Evolutionary conservation across 306 rosid species (phyloP).

Genomic region (Cyamopsis tetragonoloba): DNA sequence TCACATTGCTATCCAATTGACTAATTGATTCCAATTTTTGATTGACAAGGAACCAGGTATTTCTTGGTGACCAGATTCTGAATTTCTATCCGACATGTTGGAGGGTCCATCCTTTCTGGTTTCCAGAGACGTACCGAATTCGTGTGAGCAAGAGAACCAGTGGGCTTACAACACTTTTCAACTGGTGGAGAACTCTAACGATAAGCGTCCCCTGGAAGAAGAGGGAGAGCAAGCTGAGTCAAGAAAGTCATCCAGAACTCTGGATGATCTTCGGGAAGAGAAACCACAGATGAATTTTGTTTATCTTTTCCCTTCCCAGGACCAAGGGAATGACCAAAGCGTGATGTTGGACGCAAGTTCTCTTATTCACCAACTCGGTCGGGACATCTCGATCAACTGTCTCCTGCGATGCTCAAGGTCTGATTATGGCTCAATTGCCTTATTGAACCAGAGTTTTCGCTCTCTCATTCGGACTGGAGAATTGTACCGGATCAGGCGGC

Average conservation of each 20-base stretch:
- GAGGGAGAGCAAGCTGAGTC: constrained; percentile 8
- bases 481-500: constrained; percentile 48
- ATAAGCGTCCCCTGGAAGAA: constrained; percentile 36
- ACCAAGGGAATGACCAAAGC: constrained; percentile 30
- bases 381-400: constrained; percentile 55
- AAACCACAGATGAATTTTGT: background rate
- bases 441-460: constrained; percentile 47
- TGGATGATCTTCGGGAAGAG: constrained; percentile 25
- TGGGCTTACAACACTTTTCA: constrained; percentile 41
- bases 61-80: background rate
- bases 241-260: constrained; percentile 38
- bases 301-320: constrained; percentile 17
- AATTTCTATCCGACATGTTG: constrained; percentile 39
- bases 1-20: background rate
- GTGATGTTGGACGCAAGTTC: constrained; percentile 31
- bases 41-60: constrained; percentile 18
- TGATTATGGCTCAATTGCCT: constrained; percentile 58
- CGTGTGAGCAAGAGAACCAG: constrained; percentile 54
- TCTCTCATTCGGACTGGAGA: constrained; percentile 56
- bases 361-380: constrained; percentile 47
- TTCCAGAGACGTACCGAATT: constrained; percentile 46
- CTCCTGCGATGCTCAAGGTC: constrained; percentile 60
- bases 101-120: constrained; percentile 54
- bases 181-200: constrained; percentile 39
- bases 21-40: constrained; percentile 25